Percentiles rank a stretch among this genome's conserved stretches.
Evolutionary conservation across 2,329 filamentous ascomycete genomes (phyloP).

Genomic region (Claviceps sp.): DNA sequence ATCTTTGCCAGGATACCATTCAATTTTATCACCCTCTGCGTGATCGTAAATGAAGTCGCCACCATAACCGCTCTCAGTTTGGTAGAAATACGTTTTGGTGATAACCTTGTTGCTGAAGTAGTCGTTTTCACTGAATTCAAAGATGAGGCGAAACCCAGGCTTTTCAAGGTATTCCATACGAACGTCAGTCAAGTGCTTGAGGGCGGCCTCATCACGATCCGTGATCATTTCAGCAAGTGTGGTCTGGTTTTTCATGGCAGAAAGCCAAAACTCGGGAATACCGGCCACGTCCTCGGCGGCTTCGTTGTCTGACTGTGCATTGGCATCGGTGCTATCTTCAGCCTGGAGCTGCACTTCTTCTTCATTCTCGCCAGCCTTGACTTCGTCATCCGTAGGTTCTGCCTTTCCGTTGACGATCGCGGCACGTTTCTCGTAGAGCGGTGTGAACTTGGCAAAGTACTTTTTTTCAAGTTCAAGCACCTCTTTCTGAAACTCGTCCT

Average conservation of each 20-base stretch:
- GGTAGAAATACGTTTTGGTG: conserved; percentile 98
- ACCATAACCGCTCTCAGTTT: conserved; percentile 95
- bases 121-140: conserved; percentile 89
- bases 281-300: conserved; percentile 49
- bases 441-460: conserved; percentile 97
- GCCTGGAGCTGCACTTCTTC: conserved; percentile 62
- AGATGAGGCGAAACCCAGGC: conserved; percentile 95
- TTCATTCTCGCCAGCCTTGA: conserved; percentile 73
- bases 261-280: conserved; percentile 98
- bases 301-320: conserved; percentile 42
- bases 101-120: conserved; percentile 96
- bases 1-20: conserved; percentile 90
- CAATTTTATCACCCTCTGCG: conserved; percentile 93
- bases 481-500: conserved; percentile 97
- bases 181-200: conserved; percentile 82
- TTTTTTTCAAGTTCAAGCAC: conserved; percentile 98
- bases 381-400: conserved; percentile 79
- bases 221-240: conserved; percentile 98
- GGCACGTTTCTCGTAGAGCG: conserved; percentile 89
- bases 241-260: conserved; percentile 98
- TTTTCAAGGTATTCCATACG: conserved; percentile 99
- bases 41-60: conserved; percentile 99
- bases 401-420: conserved; percentile 76
- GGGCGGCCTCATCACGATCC: conserved; percentile 85
- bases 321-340: conserved; percentile 41